Evolutionary conservation across 306 rosid species (phyloP), one percentile per base, ranked within the genome.

Genomic region (Benincasa hispida): DNA sequence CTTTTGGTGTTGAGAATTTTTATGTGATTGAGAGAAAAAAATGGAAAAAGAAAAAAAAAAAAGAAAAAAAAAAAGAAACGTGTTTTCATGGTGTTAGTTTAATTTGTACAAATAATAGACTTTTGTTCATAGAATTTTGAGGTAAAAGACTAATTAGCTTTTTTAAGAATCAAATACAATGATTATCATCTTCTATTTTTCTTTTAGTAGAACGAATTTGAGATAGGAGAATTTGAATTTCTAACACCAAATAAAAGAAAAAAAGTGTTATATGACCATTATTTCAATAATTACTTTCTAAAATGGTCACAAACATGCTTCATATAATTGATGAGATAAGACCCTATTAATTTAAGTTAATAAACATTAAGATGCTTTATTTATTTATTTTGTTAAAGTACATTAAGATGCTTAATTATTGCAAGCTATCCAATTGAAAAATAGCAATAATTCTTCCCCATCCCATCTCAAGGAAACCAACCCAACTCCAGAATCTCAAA

Each of bases 51-150:
- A 9, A 37, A 66, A 30, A 30, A 30, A 30, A 30, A 30, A 30
- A 32, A 28, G 13, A 51, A 66, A 14, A 51, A 27, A 6, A 73
- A 73, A 24, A 32, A 2, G 19, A 21, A 68, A 68, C 21, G 1
- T 74, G 78, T 55, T 74, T 53, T 73, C 42, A 51, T 73, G 77
- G 47, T 8, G 55, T 39, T 59, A 35, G 68, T 6, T 61, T 45
- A 45, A 12, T 45, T 42, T 76, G 73, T 76, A 76, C 72, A 76
- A 76, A 76, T 76, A 75, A 17, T 21, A 75, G 68, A 75, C 39
- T 75, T 45, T 37, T 66, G 73, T 21, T 66, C 37, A 11, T 19
- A 66, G 25, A 56, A 17, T 39, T 22, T 57, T 0, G 17, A 11
- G 22, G 39, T 2, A 32, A 62, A 28, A 62, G 50, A 45, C 50